phyloP scores from a whole-genome alignment of 2,329 filamentous ascomycete species.

The Sporothrix mexicana region DNA sequence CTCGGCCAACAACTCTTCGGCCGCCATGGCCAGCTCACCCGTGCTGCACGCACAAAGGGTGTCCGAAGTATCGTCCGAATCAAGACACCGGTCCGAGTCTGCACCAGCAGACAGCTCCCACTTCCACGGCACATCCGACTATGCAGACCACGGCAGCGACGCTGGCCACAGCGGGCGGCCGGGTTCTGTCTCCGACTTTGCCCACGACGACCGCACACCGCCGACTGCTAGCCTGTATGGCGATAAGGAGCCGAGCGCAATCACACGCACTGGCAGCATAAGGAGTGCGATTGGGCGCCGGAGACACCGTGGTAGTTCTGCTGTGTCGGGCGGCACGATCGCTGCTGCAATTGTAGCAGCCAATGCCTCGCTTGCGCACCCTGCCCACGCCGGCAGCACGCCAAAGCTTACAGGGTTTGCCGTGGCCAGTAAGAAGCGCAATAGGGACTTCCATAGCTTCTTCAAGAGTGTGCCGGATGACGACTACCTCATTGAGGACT shows the following conservation, averaged over 20 bases:
- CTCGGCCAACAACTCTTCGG: not conserved
- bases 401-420: conserved; percentile 92
- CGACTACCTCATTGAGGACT: conserved; percentile 97
- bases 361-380: conserved; percentile 70
- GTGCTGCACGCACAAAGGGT: conserved; percentile 49
- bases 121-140: conserved; percentile 14
- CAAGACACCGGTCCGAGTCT: conserved; percentile 61
- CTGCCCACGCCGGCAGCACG: conserved; percentile 61
- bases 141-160: conserved; percentile 31
- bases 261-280: conserved; percentile 70
- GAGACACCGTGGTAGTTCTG: conserved; percentile 83
- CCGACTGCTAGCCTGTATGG: conserved; percentile 69
- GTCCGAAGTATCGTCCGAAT: conserved; percentile 53
- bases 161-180: conserved; percentile 44
- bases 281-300: conserved; percentile 64
- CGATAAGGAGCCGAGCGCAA: conserved; percentile 52
- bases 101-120: conserved; percentile 56
- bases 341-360: conserved; percentile 75
- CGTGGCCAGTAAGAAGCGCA: conserved; percentile 93
- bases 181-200: conserved; percentile 57
- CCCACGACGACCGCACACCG: conserved; percentile 66
- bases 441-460: conserved; percentile 89
- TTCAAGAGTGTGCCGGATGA: conserved; percentile 98
- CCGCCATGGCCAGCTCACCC: conserved; percentile 46
- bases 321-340: conserved; percentile 67